Conservation (phyloP, 2,329 filamentous ascomycete species). For the Fusarium newnesense region DNA sequence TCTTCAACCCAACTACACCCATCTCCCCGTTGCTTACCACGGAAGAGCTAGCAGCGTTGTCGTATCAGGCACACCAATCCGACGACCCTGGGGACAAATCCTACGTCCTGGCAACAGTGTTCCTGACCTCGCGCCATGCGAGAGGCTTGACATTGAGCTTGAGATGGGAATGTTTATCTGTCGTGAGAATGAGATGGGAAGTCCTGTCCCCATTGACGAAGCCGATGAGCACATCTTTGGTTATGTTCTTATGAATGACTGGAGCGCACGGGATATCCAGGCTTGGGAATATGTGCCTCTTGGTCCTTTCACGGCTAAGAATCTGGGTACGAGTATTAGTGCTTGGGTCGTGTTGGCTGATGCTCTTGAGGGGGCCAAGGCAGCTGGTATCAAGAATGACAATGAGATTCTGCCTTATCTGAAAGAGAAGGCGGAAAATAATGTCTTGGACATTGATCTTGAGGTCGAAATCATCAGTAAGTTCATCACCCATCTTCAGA, state of each 20-base stretch:
- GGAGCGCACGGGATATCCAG: conserved; percentile 72
- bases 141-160: conserved; percentile 77
- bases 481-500: neutral
- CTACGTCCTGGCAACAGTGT: conserved; percentile 58
- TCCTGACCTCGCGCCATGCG: conserved; percentile 68
- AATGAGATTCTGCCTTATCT: conserved; percentile 56
- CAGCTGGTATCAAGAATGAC: conserved; percentile 47
- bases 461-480: conserved; percentile 54
- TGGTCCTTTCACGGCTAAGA: conserved; percentile 71
- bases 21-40: conserved; percentile 84
- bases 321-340: conserved; percentile 68
- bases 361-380: conserved; percentile 56
- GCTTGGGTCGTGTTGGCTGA: conserved; percentile 72
- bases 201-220: conserved; percentile 71
- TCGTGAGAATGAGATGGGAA: conserved; percentile 72
- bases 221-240: conserved; percentile 80
- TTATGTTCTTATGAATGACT: conserved; percentile 72
- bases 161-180: conserved; percentile 82
- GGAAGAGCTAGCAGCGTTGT: conserved; percentile 81
- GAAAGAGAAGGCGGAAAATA: conserved; percentile 61
- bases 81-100: conserved; percentile 79
- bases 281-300: conserved; percentile 69
- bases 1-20: conserved; percentile 82
- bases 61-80: conserved; percentile 77
- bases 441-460: conserved; percentile 51